These are phyloP conservation scores for Myriosclerotinia scirpicola DNA, from an alignment of 2,329 filamentous ascomycete genomes.

Conservation along the genomic window DNA sequence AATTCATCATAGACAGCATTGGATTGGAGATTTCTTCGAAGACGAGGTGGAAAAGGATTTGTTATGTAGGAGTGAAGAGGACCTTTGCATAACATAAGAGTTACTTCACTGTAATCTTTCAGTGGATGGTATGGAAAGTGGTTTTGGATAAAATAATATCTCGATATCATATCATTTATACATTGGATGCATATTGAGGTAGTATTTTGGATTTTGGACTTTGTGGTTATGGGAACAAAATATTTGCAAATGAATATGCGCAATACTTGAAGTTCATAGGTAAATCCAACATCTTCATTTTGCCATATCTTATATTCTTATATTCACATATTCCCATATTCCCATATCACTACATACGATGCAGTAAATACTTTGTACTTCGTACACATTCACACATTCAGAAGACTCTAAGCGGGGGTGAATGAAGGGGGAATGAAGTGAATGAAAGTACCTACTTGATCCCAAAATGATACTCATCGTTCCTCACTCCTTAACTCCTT, in stretches of 20 bases:
- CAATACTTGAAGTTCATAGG: too few relatives aligned
- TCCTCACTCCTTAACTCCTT: too few relatives aligned
- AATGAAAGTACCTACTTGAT: too few relatives aligned
- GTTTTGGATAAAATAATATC: constrained; percentile 1
- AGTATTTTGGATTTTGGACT: not conserved
- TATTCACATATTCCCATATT: not conserved
- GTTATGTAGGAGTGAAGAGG: not conserved
- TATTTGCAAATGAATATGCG: not conserved
- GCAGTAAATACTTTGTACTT: too few relatives aligned
- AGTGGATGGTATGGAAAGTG: not conserved
- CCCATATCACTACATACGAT: too few relatives aligned
- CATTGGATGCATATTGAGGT: not conserved
- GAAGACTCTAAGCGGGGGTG: too few relatives aligned
- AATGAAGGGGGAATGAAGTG: not conserved
- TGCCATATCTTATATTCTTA: not conserved
- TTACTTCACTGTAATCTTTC: not conserved
- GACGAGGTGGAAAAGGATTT: not conserved
- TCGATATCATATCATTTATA: not conserved
- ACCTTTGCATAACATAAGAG: not conserved
- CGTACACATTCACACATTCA: not conserved
- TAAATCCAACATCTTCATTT: not conserved
- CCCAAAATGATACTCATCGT: too few relatives aligned
- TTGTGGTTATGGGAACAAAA: not conserved
- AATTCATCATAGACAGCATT: constrained; percentile 38
- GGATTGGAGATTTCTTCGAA: constrained; percentile 27